Percentiles rank a stretch among this genome's conserved stretches.
phyloP scores from a whole-genome alignment of 2,329 filamentous ascomycete species.

The Pyrenochaeta sp. region DNA sequence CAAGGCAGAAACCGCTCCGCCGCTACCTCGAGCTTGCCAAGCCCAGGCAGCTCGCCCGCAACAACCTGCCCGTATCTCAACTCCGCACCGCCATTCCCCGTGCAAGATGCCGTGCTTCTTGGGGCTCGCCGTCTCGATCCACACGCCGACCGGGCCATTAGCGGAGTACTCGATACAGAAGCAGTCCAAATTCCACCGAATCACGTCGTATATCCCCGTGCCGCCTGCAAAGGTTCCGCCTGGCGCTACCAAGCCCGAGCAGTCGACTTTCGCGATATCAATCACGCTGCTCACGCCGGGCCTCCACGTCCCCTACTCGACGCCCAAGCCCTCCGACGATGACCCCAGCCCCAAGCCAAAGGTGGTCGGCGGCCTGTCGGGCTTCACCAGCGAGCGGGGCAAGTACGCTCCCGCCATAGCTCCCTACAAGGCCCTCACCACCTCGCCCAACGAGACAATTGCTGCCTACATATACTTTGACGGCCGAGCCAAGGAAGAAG shows the following conservation, averaged over 20 bases:
- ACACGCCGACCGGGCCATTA: slow-evolving; percentile 79
- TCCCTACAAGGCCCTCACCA: slow-evolving; percentile 91
- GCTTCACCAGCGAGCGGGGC: slow-evolving; percentile 58
- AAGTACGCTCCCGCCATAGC: slow-evolving; percentile 67
- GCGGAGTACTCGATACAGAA: slow-evolving; percentile 95
- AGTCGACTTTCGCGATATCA: slow-evolving; percentile 96
- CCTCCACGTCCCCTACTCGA: slow-evolving; percentile 89
- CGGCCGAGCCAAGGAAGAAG: slow-evolving; percentile 92
- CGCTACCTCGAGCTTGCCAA: slow-evolving; percentile 24
- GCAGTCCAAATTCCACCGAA: slow-evolving; percentile 87
- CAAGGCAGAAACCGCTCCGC: slow-evolving; percentile 14
- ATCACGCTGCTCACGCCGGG: slow-evolving; percentile 93
- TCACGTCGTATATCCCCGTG: slow-evolving; percentile 96
- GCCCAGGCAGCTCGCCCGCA: slow-evolving; percentile 19
- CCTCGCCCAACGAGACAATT: slow-evolving; percentile 94
- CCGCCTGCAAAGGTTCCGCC: slow-evolving; percentile 79
- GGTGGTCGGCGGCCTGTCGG: slow-evolving; percentile 75
- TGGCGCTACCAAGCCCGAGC: slow-evolving; percentile 78
- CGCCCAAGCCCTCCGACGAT: slow-evolving; percentile 77
- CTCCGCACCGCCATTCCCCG: slow-evolving; percentile 52
- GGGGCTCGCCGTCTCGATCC: slow-evolving; percentile 97
- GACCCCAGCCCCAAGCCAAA: slow-evolving; percentile 84
- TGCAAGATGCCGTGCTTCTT: slow-evolving; percentile 85
- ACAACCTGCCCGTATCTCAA: slow-evolving; percentile 10
- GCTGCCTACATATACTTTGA: slow-evolving; percentile 99